These are phyloP conservation scores for Tulasnella sp. DNA, from an alignment of 768 basidiomycete species.

Conservation along the genomic window DNA sequence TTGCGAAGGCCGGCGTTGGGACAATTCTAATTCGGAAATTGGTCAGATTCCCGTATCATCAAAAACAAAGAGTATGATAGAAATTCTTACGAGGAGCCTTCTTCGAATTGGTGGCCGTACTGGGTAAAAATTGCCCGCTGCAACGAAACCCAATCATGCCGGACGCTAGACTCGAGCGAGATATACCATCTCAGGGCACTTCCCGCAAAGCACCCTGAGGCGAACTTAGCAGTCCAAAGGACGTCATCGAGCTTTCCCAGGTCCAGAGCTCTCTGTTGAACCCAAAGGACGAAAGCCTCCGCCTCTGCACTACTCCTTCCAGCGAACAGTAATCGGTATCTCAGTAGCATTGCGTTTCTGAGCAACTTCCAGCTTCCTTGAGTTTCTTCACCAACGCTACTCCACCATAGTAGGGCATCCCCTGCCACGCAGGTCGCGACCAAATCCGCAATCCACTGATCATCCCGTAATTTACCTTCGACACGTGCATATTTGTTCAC, in stretches of 20 bases:
- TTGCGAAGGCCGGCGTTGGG: background rate
- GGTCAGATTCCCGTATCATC: background rate
- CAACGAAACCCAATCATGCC: background rate
- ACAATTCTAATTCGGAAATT: background rate
- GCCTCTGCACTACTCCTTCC: background rate
- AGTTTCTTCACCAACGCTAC: no score
- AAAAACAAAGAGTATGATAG: background rate
- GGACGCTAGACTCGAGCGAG: background rate
- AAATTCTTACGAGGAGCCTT: background rate
- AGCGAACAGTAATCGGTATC: background rate
- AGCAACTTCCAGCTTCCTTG: no score
- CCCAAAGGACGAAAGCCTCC: background rate
- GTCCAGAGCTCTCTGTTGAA: background rate
- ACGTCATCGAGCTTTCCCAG: background rate
- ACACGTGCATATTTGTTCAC: no score
- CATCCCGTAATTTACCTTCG: no score
- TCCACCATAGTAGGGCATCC: no score
- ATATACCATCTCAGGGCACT: background rate
- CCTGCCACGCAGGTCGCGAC: no score
- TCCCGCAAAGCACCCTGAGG: background rate
- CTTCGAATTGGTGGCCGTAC: background rate
- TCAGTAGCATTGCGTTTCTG: no score
- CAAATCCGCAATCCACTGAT: no score
- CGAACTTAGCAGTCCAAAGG: background rate
- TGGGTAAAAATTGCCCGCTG: background rate